Evolutionary conservation across 441 rosid species (phyloP), one percentile per base, ranked within the genome.

Genomic region (Gossypium davidsonii): DNA sequence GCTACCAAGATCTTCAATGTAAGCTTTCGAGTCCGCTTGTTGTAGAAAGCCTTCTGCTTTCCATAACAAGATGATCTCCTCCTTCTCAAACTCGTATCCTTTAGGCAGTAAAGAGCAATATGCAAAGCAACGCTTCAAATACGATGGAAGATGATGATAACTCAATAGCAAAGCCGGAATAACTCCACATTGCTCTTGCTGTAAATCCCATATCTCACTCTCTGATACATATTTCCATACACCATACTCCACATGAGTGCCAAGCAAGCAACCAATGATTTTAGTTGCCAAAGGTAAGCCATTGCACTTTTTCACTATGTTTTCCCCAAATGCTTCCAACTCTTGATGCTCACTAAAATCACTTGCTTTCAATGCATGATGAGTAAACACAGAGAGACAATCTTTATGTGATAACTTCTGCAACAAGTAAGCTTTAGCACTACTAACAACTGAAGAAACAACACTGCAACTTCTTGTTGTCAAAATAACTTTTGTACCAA

Each of bases 31-130:
- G 20, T 60, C 34, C 12, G 62, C 9, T 9, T 46, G 42, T 7
- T 58, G 51, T 17, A 80, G 6, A 17, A 76, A 65, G 15, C 78
- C 80, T 14, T 77, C 61, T 21, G 78, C 80, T 67, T 70, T 80
- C 83, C 83, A 77, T 15, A 76, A 48, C 31, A 59, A 23, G 11
- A 73, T 66, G 5, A 77, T 21, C 25, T 74, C 71, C 34, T 73
- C 58, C 69, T 55, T 52, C 3, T 71, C 46, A 14, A 77, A 64
- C 23, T 64, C 78, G 17, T 71, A 71, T 28, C 64, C 80, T n/a
- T 71, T 70, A 4, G 80, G 78, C 49, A 75, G 20, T 17, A 75
- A 8, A 15, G 74, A 66, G 48, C 78, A 70, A 63, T 69, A 75
- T 12, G 74, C 60, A 53, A 75, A 75, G 44, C 77, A 44, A 3